Evolutionary conservation across 2,329 filamentous ascomycete species (phyloP).

Genomic region (Cadophora malorum): DNA sequence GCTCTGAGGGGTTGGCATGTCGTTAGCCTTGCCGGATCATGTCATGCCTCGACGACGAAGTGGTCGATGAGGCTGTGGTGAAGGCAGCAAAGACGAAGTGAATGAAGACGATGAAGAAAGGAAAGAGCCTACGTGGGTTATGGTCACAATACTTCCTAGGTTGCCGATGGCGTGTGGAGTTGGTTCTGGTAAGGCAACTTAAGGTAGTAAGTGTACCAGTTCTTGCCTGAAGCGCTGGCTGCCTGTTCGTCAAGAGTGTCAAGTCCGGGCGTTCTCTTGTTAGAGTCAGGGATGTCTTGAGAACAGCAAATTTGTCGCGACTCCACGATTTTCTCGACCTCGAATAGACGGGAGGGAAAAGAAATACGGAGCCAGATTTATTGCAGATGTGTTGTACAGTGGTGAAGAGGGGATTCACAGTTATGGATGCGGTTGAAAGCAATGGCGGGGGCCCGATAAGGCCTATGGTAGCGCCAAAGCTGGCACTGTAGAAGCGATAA

Average conservation of each 20-base stretch:
- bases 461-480: too few relatives aligned
- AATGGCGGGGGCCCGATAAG: background rate
- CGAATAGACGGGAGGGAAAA: constrained; percentile 14
- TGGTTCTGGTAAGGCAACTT: constrained; percentile 13
- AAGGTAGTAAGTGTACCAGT: constrained; percentile 14
- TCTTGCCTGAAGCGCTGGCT: constrained; percentile 32
- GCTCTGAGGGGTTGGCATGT: constrained; percentile 41
- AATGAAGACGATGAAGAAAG: constrained; percentile 21
- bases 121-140: constrained; percentile 29
- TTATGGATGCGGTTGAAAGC: background rate
- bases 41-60: constrained; percentile 30
- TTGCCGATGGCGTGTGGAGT: constrained; percentile 21
- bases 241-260: constrained; percentile 22
- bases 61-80: constrained; percentile 18
- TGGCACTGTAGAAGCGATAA: too few relatives aligned
- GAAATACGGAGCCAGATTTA: constrained; percentile 1
- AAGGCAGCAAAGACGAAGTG: constrained; percentile 16
- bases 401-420: constrained; percentile 11
- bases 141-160: constrained; percentile 17
- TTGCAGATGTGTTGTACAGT: constrained; percentile 14
- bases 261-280: constrained; percentile 24
- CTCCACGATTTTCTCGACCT: constrained; percentile 14
- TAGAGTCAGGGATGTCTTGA: constrained; percentile 24
- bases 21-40: constrained; percentile 43
- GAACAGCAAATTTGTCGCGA: constrained; percentile 13